Evolutionary conservation across 352 stramenopile species (phyloP).

Genomic region (Hyaloperonospora arabidopsidis): DNA sequence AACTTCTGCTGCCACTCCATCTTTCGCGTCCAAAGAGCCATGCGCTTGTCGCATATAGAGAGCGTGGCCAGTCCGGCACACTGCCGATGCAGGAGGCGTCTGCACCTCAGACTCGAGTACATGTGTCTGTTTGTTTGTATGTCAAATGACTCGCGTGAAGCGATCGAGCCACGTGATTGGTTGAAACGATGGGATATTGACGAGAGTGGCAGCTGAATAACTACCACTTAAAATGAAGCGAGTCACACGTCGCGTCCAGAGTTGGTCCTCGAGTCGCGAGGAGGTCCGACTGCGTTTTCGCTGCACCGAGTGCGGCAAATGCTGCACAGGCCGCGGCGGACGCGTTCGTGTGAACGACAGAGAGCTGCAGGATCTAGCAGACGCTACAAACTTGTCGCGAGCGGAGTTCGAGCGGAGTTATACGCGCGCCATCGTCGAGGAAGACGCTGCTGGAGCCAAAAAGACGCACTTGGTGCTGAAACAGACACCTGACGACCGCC

Average conservation of each 20-base stretch:
- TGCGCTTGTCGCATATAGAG: slow-evolving; percentile 39
- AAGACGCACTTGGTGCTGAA: slow-evolving; percentile 32
- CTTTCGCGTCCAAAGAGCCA: slow-evolving; percentile 49
- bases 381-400: slow-evolving; percentile 24
- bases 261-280: slow-evolving; percentile 24
- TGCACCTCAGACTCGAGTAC: slow-evolving; percentile 15
- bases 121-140: too few species aligned
- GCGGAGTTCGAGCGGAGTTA: slow-evolving; percentile 32
- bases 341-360: slow-evolving; percentile 57
- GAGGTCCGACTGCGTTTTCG: slow-evolving; percentile 50
- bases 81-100: slow-evolving; percentile 10
- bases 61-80: slow-evolving; percentile 20
- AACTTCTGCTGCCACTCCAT: slow-evolving; percentile 38
- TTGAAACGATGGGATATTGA: not conserved
- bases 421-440: slow-evolving; percentile 18
- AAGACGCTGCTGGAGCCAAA: slow-evolving; percentile 17
- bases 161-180: not conserved
- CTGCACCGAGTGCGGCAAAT: slow-evolving; percentile 73
- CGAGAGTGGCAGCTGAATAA: too few species aligned
- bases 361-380: slow-evolving; percentile 44
- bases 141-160: slow-evolving; percentile 2
- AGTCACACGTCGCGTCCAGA: slow-evolving; percentile 18
- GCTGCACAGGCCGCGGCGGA: slow-evolving; percentile 61
- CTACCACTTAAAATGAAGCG: not conserved
- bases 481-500: slow-evolving; percentile 45